A percentile compares a stretch with the other conserved stretches of the same genome.
These are phyloP conservation scores for Somion occarium DNA, from an alignment of 1,284 basidiomycete genomes.

Conservation along the genomic window DNA sequence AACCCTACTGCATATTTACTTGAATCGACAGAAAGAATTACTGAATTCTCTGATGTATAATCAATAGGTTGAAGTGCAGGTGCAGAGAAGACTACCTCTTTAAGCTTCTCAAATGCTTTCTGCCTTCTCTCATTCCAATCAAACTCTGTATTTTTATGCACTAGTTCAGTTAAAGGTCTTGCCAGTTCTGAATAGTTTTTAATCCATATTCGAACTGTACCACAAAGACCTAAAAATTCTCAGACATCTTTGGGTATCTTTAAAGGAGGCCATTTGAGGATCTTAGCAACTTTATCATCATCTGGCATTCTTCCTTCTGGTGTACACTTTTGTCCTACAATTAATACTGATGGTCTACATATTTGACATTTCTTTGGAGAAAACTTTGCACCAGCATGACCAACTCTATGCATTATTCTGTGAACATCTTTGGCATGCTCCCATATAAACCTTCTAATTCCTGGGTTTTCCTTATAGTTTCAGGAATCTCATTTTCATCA, in stretches of 20 bases:
- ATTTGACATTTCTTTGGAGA: conserved; percentile 8
- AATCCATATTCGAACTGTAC: conserved; percentile 28
- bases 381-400: conserved; percentile 21
- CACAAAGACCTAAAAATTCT: conserved; percentile 19
- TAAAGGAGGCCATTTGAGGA: conserved; percentile 24
- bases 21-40: conserved; percentile 32
- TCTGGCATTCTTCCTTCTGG: conserved; percentile 24
- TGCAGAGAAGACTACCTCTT: conserved; percentile 17
- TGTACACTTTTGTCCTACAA: conserved; percentile 24
- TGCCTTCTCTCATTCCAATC: conserved; percentile 7
- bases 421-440: conserved; percentile 24
- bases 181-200: conserved; percentile 21
- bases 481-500: conserved; percentile 13
- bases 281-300: conserved; percentile 21
- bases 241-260: conserved; percentile 23
- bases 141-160: conserved; percentile 17
- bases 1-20: conserved; percentile 31
- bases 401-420: conserved; percentile 24
- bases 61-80: conserved; percentile 24
- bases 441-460: conserved; percentile 27
- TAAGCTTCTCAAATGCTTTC: conserved; percentile 19
- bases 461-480: conserved; percentile 24
- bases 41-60: conserved; percentile 18
- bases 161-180: conserved; percentile 23
- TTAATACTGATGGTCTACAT: conserved; percentile 6